These are phyloP conservation scores for Starmerella bacillaris DNA, from an alignment of 805 yeast genomes.

Conservation along the genomic window DNA sequence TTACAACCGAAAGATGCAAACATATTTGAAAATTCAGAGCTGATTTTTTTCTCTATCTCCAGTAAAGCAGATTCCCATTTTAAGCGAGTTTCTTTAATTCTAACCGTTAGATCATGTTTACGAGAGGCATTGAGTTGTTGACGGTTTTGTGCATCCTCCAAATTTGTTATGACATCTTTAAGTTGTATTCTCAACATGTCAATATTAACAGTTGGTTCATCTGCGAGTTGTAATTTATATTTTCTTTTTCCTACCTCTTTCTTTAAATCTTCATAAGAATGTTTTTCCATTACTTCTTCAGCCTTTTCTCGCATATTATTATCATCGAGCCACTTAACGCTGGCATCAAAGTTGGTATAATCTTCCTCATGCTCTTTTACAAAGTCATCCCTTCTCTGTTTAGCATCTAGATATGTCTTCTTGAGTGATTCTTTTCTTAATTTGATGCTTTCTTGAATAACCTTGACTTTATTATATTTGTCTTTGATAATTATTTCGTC, in stretches of 20 bases:
- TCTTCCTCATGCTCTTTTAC: not conserved
- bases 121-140: slow-evolving; percentile 5
- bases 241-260: not conserved
- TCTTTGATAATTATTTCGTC: too few species aligned
- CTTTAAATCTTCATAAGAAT: not conserved
- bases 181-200: slow-evolving; percentile 4
- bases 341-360: not conserved
- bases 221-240: slow-evolving; percentile 2
- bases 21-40: slow-evolving; percentile 44
- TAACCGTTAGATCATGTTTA: slow-evolving; percentile 4
- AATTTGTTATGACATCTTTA: not conserved
- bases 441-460: slow-evolving; percentile 1
- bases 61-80: slow-evolving; percentile 50
- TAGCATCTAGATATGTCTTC: slow-evolving; percentile 3
- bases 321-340: not conserved
- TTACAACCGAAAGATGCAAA: slow-evolving; percentile 67
- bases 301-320: not conserved
- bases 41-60: slow-evolving; percentile 35
- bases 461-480: too few species aligned
- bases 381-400: not conserved
- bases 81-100: slow-evolving; percentile 12
- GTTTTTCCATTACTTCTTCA: not conserved
- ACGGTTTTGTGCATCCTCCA: slow-evolving; percentile 1
- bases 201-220: slow-evolving; percentile 2
- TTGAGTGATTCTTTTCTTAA: not conserved